These are phyloP conservation scores for Sonneratia alba DNA, from an alignment of 345 rosid species.

Conservation along the genomic window DNA sequence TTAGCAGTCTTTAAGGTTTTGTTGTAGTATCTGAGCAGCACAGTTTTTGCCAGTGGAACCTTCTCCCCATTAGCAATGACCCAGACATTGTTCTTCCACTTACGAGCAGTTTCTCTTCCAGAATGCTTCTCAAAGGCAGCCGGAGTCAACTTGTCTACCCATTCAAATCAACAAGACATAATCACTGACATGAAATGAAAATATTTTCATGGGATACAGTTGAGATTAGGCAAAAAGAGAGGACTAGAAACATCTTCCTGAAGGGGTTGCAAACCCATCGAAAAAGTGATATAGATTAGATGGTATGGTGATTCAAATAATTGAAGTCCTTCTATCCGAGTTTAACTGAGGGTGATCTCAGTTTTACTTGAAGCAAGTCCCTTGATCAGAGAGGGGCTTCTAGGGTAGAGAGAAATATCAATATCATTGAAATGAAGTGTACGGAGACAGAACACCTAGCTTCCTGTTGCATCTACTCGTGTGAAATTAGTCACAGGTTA, in stretches of 20 bases:
- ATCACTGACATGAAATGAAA: slow-evolving; percentile 12
- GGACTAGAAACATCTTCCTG: not conserved
- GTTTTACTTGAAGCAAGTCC: not conserved
- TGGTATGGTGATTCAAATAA: not conserved
- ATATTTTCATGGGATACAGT: not conserved
- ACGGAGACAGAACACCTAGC: not conserved
- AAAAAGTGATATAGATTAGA: not conserved
- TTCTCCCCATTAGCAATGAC: slow-evolving; percentile 83
- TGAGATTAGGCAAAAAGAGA: not conserved
- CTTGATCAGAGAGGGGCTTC: not conserved
- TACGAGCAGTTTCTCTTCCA: slow-evolving; percentile 97
- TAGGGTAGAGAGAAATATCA: not conserved
- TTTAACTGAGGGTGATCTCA: not conserved
- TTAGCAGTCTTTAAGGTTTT: slow-evolving; percentile 51
- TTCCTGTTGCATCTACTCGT: not conserved
- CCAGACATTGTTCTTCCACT: slow-evolving; percentile 99
- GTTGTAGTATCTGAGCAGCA: slow-evolving; percentile 78
- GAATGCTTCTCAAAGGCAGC: slow-evolving; percentile 99
- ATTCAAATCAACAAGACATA: slow-evolving; percentile 21
- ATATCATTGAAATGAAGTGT: not conserved
- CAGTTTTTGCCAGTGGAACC: slow-evolving; percentile 86
- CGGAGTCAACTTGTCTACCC: slow-evolving; percentile 78
- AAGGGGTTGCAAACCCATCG: not conserved
- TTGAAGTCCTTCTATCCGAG: not conserved
- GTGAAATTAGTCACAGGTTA: not conserved